These are phyloP conservation scores for Aspergillus sclerotiicarbonarius DNA, from an alignment of 495 filamentous ascomycete species.

Conservation along the genomic window DNA sequence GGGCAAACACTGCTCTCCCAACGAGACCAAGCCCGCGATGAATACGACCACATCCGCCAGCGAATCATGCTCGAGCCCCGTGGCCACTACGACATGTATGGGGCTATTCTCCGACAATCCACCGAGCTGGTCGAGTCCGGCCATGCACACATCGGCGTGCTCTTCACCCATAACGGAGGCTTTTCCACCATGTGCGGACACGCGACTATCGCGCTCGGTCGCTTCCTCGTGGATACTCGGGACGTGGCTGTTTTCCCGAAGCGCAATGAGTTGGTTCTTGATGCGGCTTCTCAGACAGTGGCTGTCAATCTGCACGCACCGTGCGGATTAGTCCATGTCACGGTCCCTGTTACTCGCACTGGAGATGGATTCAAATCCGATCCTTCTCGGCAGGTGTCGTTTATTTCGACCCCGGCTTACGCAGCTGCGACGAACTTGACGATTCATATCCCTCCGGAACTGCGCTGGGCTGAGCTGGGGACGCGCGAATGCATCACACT, in stretches of 20 bases:
- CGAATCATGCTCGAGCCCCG: slow-evolving; percentile 34
- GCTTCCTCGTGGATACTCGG: slow-evolving; percentile 30
- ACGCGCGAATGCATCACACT: slow-evolving; percentile 10
- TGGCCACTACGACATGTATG: slow-evolving; percentile 36
- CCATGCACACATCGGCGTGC: slow-evolving; percentile 52
- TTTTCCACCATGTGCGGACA: slow-evolving; percentile 74
- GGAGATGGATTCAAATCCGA: slow-evolving; percentile 4
- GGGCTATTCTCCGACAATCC: slow-evolving; percentile 28
- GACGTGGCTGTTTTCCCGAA: slow-evolving; percentile 24
- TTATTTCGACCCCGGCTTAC: slow-evolving; percentile 28
- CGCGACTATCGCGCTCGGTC: slow-evolving; percentile 36
- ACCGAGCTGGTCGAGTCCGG: slow-evolving; percentile 29
- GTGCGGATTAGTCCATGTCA: slow-evolving; percentile 10
- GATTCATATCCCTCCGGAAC: slow-evolving; percentile 19
- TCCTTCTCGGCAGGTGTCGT: slow-evolving; percentile 16
- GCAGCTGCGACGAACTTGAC: slow-evolving; percentile 13
- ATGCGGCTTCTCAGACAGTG: not conserved
- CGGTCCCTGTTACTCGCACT: slow-evolving; percentile 6
- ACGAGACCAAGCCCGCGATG: slow-evolving; percentile 23
- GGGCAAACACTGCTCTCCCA: slow-evolving; percentile 26
- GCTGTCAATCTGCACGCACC: slow-evolving; percentile 10
- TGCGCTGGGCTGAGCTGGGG: slow-evolving; percentile 24
- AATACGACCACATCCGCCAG: slow-evolving; percentile 28
- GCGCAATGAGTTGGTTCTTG: slow-evolving; percentile 13
- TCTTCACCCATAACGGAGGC: slow-evolving; percentile 63